Evolutionary conservation across 306 rosid species (phyloP).

Genomic region (Glycine tomentella): DNA sequence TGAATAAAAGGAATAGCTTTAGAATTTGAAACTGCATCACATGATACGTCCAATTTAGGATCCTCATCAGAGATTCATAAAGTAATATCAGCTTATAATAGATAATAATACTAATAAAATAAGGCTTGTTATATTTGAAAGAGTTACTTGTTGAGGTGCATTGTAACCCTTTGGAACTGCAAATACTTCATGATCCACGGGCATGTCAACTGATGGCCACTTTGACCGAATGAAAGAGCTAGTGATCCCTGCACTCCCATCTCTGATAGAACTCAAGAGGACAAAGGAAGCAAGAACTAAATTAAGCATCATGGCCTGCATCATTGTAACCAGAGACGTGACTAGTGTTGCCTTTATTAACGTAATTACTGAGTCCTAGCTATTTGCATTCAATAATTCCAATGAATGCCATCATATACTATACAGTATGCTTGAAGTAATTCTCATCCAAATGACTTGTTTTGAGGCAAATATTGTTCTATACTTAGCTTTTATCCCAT

Average conservation of each 20-base stretch:
- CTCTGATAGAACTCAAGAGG: slow-evolving; percentile 51
- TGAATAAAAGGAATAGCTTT: no score
- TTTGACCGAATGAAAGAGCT: slow-evolving; percentile 78
- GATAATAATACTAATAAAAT: no score
- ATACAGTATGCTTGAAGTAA: no score
- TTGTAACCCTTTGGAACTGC: slow-evolving; percentile 76
- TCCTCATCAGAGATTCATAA: no score
- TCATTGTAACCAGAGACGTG: slow-evolving; percentile 8
- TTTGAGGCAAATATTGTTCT: no score
- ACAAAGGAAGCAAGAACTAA: slow-evolving; percentile 58
- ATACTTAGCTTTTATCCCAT: no score
- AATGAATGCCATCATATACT: not conserved
- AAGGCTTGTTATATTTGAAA: not conserved
- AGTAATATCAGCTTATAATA: no score
- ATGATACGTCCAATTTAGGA: not conserved
- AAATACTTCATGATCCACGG: slow-evolving; percentile 69
- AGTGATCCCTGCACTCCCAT: slow-evolving; percentile 75
- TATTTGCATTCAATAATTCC: slow-evolving; percentile 47
- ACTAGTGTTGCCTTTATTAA: slow-evolving; percentile 38
- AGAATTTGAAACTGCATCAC: not conserved
- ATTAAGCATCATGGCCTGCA: slow-evolving; percentile 54
- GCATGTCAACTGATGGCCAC: slow-evolving; percentile 82
- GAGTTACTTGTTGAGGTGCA: slow-evolving; percentile 91
- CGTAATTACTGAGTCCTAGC: slow-evolving; percentile 32
- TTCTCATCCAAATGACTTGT: no score